Evolutionary conservation across 73 alveolate genomes (phyloP), one percentile per base, ranked within the genome.

Genomic region (Diophrys sp.): DNA sequence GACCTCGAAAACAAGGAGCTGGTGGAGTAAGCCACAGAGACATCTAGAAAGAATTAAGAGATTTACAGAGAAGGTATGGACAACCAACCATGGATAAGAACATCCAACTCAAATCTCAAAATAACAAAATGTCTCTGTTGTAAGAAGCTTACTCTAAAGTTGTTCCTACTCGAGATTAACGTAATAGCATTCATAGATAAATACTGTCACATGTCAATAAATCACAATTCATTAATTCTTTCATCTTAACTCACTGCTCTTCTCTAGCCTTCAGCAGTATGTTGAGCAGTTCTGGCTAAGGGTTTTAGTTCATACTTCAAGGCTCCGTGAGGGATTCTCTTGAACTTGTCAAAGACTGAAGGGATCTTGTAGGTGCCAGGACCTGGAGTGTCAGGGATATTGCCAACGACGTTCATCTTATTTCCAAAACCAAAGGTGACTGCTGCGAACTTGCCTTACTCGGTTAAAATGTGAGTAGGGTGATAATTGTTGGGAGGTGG

Each of bases 281-380:
- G 62, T 44, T 5, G 62, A 18, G 62, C 18, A 11, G 5, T 44
- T 5, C n/a, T 5, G 62, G 5, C 18, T 44, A 11, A 18, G 62
- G 62, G 62, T 44, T 44, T 44, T n/a, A n/a, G n/a, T n/a, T n/a
- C n/a, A n/a, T n/a, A n/a, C n/a, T n/a, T n/a, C n/a, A n/a, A n/a
- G n/a, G n/a, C n/a, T n/a, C n/a, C n/a, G 56, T 71, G 30, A 24
- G 79, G 79, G 28, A 84, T 31, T 31, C 91, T 68, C 32, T 84
- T 77, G 29, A 84, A 84, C 53, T 71, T 76, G 56, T 84, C 91
- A 78, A 84, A 84, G 23, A 56, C 91, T 24, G 91, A 84, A 11
- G 91, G 85, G n/a, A 78, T 26, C 33, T 79, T 85, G 75, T 85
- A 85, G 1, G 92, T 85, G 29, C 92, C 92, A 26, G 92, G 92